Percentiles rank a stretch among this genome's conserved stretches.
Conservation (phyloP, 2,329 filamentous ascomycete genomes). For the Cladosporium sp. region DNA sequence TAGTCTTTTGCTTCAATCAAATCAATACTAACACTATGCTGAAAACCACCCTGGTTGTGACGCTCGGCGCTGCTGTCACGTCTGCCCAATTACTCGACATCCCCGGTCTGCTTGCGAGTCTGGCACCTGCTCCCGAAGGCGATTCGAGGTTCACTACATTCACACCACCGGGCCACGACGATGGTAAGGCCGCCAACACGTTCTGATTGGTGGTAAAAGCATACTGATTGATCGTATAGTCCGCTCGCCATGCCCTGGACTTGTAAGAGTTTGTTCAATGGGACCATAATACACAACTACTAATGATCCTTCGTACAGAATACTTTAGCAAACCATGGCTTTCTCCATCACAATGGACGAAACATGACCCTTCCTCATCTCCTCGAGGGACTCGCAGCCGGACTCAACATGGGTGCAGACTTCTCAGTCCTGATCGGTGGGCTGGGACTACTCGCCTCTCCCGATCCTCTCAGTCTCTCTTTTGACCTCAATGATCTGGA, state of each 20-base stretch:
- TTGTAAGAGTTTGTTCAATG: constrained; percentile 16
- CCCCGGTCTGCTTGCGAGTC: constrained; percentile 18
- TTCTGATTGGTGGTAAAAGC: not conserved
- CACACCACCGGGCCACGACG: constrained; percentile 18
- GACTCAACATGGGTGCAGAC: constrained; percentile 27
- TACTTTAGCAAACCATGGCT: constrained; percentile 19
- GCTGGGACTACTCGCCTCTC: constrained; percentile 23
- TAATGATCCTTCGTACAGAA: not conserved
- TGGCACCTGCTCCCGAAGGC: constrained; percentile 22
- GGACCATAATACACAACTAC: not conserved
- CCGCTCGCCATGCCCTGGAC: constrained; percentile 27
- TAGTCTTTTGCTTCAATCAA: not conserved
- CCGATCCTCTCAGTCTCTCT: constrained; percentile 15
- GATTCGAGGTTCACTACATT: constrained; percentile 27
- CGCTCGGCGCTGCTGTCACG: not conserved
- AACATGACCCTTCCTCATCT: constrained; percentile 25
- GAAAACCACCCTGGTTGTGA: not conserved
- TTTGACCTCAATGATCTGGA: constrained; percentile 27
- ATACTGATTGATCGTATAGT: constrained; percentile 15
- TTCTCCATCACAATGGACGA: constrained; percentile 24
- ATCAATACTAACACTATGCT: not conserved
- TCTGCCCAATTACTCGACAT: not conserved
- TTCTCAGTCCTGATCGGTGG: constrained; percentile 27
- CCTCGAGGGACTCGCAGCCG: constrained; percentile 23
- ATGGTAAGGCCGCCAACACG: not conserved